A percentile compares a stretch with the other conserved stretches of the same genome.
Evolutionary conservation across 2,329 filamentous ascomycete genomes (phyloP).

Genomic region (Aureobasidium sp.): DNA sequence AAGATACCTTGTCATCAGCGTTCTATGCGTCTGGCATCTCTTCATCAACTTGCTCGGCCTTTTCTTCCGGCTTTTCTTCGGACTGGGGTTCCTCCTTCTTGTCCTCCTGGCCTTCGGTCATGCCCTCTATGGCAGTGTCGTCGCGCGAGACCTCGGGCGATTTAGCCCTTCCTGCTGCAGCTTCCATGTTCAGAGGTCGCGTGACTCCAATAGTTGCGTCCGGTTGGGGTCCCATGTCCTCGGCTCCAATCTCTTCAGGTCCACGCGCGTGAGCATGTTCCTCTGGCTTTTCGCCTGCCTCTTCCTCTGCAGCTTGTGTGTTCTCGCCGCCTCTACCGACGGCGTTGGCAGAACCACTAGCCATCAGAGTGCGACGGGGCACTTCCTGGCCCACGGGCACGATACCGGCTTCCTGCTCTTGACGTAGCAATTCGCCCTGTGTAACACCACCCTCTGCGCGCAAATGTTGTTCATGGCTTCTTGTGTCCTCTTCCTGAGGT

Average conservation of each 20-base stretch:
- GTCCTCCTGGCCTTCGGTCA: not conserved
- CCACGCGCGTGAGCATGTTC: constrained; percentile 70
- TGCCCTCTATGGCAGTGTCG: not conserved
- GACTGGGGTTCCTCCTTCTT: not conserved
- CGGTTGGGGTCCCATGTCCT: constrained; percentile 75
- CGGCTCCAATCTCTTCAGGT: constrained; percentile 73
- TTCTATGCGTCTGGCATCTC: not conserved
- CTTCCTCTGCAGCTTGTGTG: constrained; percentile 26
- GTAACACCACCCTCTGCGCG: constrained; percentile 52
- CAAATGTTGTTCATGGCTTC: constrained; percentile 22
- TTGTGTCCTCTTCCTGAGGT: constrained; percentile 12
- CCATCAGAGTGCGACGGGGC: constrained; percentile 24
- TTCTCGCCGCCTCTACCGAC: constrained; percentile 24
- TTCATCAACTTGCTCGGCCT: not conserved
- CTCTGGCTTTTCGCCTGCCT: constrained; percentile 42
- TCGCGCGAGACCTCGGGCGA: not conserved
- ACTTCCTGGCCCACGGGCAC: constrained; percentile 56
- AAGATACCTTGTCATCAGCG: not conserved
- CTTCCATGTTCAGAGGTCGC: constrained; percentile 32
- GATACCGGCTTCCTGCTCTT: constrained; percentile 75
- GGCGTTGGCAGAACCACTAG: constrained; percentile 19
- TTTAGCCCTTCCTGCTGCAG: constrained; percentile 28
- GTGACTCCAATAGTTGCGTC: constrained; percentile 26
- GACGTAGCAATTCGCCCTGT: constrained; percentile 76
- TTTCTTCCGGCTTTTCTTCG: not conserved